Conservation (phyloP, 2,329 filamentous ascomycete species). For the Microthyrium microscopicum region DNA sequence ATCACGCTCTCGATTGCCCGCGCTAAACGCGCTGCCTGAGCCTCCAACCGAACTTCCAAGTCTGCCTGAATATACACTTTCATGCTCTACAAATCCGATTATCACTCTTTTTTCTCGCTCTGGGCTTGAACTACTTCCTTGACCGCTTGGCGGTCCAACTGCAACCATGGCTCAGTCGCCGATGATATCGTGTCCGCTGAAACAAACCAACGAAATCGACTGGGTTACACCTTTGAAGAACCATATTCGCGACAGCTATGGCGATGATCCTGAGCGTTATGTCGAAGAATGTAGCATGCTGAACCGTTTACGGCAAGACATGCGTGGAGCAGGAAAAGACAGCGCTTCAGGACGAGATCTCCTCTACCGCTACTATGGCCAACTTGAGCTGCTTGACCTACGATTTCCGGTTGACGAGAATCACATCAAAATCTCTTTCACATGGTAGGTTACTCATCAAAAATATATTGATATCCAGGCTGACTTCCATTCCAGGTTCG, state of each 20-base stretch:
- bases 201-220: slow-evolving; percentile 92
- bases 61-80: no score
- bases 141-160: slow-evolving; percentile 10
- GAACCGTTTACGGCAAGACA: slow-evolving; percentile 90
- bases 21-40: no score
- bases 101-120: no score
- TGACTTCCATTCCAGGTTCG: slow-evolving; percentile 55
- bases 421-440: slow-evolving; percentile 97
- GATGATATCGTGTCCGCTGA: slow-evolving; percentile 90
- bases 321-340: slow-evolving; percentile 93
- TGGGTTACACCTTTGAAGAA: slow-evolving; percentile 84
- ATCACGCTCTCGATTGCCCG: no score
- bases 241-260: slow-evolving; percentile 87
- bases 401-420: slow-evolving; percentile 96
- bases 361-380: slow-evolving; percentile 92
- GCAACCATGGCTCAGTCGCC: slow-evolving; percentile 62
- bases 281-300: slow-evolving; percentile 87
- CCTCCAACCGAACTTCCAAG: no score
- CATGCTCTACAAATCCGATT: no score
- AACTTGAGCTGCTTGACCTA: slow-evolving; percentile 84
- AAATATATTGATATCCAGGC: slow-evolving; percentile 5
- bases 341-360: slow-evolving; percentile 86
- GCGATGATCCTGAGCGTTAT: slow-evolving; percentile 93
- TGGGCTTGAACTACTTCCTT: background rate
- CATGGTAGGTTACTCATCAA: slow-evolving; percentile 47